Percentiles rank a stretch among this genome's conserved stretches.
phyloP scores from a whole-genome alignment of 495 filamentous ascomycete genomes.

The Friedmanniomyces simplex region DNA sequence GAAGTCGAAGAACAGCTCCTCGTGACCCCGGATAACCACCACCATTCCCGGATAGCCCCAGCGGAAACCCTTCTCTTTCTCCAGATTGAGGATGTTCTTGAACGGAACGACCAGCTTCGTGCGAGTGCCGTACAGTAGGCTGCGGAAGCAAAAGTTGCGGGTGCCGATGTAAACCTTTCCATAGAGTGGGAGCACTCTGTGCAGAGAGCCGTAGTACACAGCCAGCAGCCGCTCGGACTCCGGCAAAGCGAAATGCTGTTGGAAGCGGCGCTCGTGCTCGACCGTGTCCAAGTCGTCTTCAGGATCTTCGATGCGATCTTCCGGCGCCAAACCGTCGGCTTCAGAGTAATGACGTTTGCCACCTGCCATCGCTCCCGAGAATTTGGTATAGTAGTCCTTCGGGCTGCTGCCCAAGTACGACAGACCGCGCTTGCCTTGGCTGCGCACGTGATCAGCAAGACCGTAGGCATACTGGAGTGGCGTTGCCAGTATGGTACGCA shows the following conservation, averaged over 20 bases:
- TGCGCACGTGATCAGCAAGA: constrained; percentile 73
- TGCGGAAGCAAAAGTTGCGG: constrained; percentile 87
- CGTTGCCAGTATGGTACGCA: constrained; percentile 37
- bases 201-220: constrained; percentile 78
- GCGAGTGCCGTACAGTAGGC: constrained; percentile 75
- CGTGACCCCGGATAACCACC: constrained; percentile 82
- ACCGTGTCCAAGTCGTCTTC: constrained; percentile 52
- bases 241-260: constrained; percentile 80
- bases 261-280: constrained; percentile 66
- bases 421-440: constrained; percentile 69
- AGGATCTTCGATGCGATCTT: constrained; percentile 51
- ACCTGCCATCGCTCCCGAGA: constrained; percentile 95
- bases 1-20: constrained; percentile 97
- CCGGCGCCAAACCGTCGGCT: constrained; percentile 53
- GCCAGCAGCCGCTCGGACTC: constrained; percentile 77
- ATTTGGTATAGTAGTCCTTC: constrained; percentile 95
- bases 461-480: constrained; percentile 79
- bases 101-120: constrained; percentile 88
- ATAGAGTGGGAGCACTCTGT: constrained; percentile 83
- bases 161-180: constrained; percentile 94
- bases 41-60: constrained; percentile 89
- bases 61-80: constrained; percentile 90
- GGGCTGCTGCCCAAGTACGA: constrained; percentile 80
- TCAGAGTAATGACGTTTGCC: constrained; percentile 82
- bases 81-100: constrained; percentile 85